Percentiles rank a stretch among this genome's conserved stretches.
Evolutionary conservation across 2,329 filamentous ascomycete genomes (phyloP).

Genomic region (Aspergillus carbonarius): DNA sequence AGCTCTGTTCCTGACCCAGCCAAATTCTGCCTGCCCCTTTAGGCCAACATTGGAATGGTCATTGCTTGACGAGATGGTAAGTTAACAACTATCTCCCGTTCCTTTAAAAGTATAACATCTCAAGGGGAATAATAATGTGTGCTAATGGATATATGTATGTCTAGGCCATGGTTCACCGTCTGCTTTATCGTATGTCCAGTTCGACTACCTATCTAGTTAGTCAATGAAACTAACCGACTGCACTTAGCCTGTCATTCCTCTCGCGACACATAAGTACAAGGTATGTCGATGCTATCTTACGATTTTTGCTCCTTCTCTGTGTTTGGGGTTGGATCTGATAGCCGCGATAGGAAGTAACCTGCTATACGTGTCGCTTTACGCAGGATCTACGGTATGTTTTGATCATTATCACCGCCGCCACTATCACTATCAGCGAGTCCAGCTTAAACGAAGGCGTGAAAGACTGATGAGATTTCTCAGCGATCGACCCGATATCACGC

Average conservation of each 20-base stretch:
- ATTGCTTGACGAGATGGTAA: conserved; percentile 46
- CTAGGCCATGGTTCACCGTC: conserved; percentile 47
- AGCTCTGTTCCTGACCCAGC: conserved; percentile 6
- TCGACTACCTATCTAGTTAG: neutral
- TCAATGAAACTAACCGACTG: conserved; percentile 8
- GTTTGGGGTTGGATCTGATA: conserved; percentile 12
- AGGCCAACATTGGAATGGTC: conserved; percentile 47
- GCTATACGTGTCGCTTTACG: conserved; percentile 38
- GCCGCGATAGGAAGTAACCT: conserved; percentile 37
- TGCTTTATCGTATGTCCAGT: conserved; percentile 42
- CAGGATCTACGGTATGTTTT: conserved; percentile 38
- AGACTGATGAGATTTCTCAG: conserved; percentile 14
- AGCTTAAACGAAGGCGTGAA: conserved; percentile 3
- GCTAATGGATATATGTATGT: neutral
- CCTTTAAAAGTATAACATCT: neutral
- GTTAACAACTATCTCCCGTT: conserved; percentile 9
- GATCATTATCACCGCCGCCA: too few relatives aligned
- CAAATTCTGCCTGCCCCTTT: neutral
- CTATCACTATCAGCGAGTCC: neutral
- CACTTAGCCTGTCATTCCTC: conserved; percentile 39
- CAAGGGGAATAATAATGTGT: neutral
- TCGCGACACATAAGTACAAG: conserved; percentile 41
- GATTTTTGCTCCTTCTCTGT: neutral
- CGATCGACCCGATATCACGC: conserved; percentile 40
- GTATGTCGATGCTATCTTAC: conserved; percentile 16